Conservation (phyloP, 768 basidiomycete species). For the Epithele typhae region DNA sequence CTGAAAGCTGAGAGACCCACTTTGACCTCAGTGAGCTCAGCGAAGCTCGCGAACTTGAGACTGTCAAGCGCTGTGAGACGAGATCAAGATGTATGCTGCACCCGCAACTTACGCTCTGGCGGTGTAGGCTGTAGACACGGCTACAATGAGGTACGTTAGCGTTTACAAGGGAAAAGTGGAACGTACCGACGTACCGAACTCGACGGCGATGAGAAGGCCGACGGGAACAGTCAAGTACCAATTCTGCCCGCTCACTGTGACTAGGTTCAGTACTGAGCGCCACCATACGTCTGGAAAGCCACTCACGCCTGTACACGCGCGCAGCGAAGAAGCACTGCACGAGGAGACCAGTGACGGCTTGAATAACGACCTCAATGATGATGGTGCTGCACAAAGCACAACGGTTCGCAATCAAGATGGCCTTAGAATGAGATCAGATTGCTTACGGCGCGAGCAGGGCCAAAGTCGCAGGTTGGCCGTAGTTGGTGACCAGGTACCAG, state of each 20-base stretch:
- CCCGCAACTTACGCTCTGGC: background rate
- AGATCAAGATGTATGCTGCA: background rate
- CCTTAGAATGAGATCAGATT: too few relatives aligned
- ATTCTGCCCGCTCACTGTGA: constrained; percentile 41
- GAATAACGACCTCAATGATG: constrained; percentile 46
- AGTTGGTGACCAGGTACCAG: constrained; percentile 49
- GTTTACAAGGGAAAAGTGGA: too few relatives aligned
- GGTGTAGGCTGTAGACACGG: background rate
- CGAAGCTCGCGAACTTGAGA: constrained; percentile 1
- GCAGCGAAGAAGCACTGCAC: constrained; percentile 37
- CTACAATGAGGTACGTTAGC: background rate
- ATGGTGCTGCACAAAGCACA: constrained; percentile 34
- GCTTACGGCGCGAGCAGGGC: constrained; percentile 43
- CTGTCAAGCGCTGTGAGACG: background rate
- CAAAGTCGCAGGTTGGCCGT: constrained; percentile 37
- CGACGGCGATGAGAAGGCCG: constrained; percentile 27
- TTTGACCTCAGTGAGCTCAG: constrained; percentile 6
- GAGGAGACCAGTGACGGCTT: constrained; percentile 49
- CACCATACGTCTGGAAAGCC: background rate
- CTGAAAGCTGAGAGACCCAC: background rate
- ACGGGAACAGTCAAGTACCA: constrained; percentile 36
- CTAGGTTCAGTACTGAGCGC: background rate
- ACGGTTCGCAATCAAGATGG: too few relatives aligned
- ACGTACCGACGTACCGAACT: constrained; percentile 32
- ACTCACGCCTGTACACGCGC: constrained; percentile 14